Percentiles rank a stretch among this genome's conserved stretches.
phyloP scores from a whole-genome alignment of 768 basidiomycete genomes.

The Naematelia aurantialba region DNA sequence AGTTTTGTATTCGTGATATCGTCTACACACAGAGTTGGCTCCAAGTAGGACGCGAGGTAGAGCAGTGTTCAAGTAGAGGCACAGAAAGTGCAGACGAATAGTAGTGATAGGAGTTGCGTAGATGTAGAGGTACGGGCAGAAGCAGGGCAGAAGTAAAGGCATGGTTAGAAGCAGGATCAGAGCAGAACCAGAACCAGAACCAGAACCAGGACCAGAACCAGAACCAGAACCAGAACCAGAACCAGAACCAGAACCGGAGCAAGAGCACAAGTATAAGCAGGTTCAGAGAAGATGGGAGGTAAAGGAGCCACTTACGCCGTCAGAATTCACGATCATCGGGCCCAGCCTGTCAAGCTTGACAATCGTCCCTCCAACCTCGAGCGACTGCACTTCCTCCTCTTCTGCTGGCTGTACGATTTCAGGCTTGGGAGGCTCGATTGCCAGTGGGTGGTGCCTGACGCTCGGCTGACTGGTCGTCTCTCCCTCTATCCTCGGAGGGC shows the following conservation, averaged over 20 bases:
- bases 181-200: too few relatives aligned
- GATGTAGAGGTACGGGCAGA: too few relatives aligned
- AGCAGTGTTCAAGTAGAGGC: too few relatives aligned
- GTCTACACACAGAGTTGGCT: constrained; percentile 53
- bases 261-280: background rate
- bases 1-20: constrained; percentile 64
- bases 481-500: too few relatives aligned
- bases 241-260: background rate
- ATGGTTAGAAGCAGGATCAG: too few relatives aligned
- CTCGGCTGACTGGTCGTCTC: background rate
- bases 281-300: background rate
- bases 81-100: too few relatives aligned
- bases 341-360: constrained; percentile 62
- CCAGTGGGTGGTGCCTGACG: constrained; percentile 4
- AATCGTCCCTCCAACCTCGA: constrained; percentile 45
- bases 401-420: background rate
- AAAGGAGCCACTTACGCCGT: constrained; percentile 57
- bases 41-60: too few relatives aligned
- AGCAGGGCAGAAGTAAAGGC: too few relatives aligned
- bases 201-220: too few relatives aligned
- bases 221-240: too few relatives aligned
- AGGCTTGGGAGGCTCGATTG: constrained; percentile 18
- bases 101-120: too few relatives aligned
- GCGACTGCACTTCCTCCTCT: constrained; percentile 16
- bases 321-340: constrained; percentile 65